Conservation (phyloP, 768 basidiomycete genomes). For the Macrolepiota fuliginosa region DNA sequence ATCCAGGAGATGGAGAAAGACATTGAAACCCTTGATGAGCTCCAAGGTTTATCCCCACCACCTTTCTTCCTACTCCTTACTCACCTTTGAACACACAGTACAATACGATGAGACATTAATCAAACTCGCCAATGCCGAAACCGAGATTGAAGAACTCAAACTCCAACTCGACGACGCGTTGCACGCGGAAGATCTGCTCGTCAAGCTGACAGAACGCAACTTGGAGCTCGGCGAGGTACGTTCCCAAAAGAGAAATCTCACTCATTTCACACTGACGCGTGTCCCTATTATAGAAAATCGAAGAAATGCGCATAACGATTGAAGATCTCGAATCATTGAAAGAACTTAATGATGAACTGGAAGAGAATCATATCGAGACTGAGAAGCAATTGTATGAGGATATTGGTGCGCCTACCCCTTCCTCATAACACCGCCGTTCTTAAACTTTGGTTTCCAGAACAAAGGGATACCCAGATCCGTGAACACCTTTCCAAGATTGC, state of each 20-base stretch:
- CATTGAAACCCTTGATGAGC: slow-evolving; percentile 68
- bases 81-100: slow-evolving; percentile 37
- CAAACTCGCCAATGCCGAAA: slow-evolving; percentile 85
- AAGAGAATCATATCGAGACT: slow-evolving; percentile 93
- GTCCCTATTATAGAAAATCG: slow-evolving; percentile 70
- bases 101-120: slow-evolving; percentile 78
- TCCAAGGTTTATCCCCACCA: slow-evolving; percentile 56
- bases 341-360: slow-evolving; percentile 95
- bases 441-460: slow-evolving; percentile 32
- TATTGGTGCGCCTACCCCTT: slow-evolving; percentile 54
- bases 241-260: background rate
- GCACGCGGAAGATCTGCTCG: slow-evolving; percentile 94
- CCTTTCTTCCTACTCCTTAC: background rate
- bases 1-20: slow-evolving; percentile 92
- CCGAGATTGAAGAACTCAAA: slow-evolving; percentile 92
- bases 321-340: slow-evolving; percentile 96
- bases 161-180: slow-evolving; percentile 92
- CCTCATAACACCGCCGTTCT: background rate
- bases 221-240: slow-evolving; percentile 84
- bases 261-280: background rate
- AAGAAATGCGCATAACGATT: slow-evolving; percentile 94
- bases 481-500: slow-evolving; percentile 67
- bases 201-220: slow-evolving; percentile 92
- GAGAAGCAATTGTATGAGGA: slow-evolving; percentile 91
- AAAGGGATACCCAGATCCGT: slow-evolving; percentile 67